Conservation (phyloP, 352 stramenopile genomes). For the Phytophthora ramorum region DNA sequence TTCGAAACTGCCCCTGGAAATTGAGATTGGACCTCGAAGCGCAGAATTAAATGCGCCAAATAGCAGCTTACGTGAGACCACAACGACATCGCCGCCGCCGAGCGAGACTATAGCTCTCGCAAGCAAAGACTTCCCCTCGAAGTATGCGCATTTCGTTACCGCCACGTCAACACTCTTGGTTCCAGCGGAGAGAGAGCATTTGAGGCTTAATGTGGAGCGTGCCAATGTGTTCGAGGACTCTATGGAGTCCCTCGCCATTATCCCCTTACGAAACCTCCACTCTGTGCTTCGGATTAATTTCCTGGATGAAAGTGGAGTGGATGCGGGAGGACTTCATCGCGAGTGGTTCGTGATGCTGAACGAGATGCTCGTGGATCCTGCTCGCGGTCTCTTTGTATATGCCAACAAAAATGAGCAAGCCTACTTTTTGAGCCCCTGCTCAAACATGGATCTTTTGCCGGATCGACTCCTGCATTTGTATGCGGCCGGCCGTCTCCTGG, state of each 20-base stretch:
- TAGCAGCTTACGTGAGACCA: not conserved
- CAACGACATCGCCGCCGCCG: conserved; percentile 4
- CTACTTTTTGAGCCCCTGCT: conserved; percentile 48
- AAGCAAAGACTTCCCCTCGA: conserved; percentile 35
- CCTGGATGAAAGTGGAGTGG: conserved; percentile 61
- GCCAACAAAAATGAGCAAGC: conserved; percentile 46
- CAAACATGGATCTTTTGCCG: conserved; percentile 24
- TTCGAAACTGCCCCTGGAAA: conserved; percentile 17
- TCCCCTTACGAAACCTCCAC: conserved; percentile 35
- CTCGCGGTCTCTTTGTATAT: conserved; percentile 35
- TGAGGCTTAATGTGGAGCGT: conserved; percentile 39
- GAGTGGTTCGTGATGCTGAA: conserved; percentile 80
- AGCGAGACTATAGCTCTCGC: conserved; percentile 22
- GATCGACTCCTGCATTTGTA: conserved; percentile 41
- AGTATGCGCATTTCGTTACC: conserved; percentile 44
- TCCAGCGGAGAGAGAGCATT: conserved; percentile 27
- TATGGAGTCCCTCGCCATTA: conserved; percentile 39
- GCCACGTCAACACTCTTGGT: conserved; percentile 25
- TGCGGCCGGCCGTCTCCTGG: conserved; percentile 43
- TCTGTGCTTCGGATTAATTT: conserved; percentile 63
- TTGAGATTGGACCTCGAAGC: conserved; percentile 2
- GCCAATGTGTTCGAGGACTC: conserved; percentile 41
- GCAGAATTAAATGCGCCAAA: not conserved
- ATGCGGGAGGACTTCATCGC: conserved; percentile 69
- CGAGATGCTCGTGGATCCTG: conserved; percentile 36